Evolutionary conservation across 176 grass and related monocot genomes (phyloP), one percentile per base, ranked within the genome.

Genomic region (Poa pratensis): DNA sequence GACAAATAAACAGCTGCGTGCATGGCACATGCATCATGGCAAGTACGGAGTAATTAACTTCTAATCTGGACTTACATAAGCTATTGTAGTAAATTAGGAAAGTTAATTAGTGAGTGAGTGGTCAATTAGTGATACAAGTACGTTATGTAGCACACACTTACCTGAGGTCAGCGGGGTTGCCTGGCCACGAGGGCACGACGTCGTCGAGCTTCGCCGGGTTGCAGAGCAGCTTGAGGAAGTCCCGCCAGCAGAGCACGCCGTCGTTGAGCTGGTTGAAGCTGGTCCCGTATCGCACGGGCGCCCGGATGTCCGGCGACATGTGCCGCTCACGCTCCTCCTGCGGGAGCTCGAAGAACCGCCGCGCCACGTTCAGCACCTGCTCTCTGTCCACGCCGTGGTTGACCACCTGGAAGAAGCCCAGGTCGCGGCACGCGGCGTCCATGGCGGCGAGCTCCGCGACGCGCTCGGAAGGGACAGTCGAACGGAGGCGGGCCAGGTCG

Each of bases 381-480:
- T 0, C 77, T 50, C 8, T 48, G 0, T 23, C 81, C 0, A 92
- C 79, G 3, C 84, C 86, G 48, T 98, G 96, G 89, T 98, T 98
- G 79, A 98, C 91, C 82, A 94, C 88, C 95, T 98, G 96, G 17
- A 98, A 98, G 91, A 98, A 98, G 9, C 96, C 96, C 42, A 82
- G 87, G 5, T 94, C 85, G 7, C 83, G 77, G 89, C 93, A 98
- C 8, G 96, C 96, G 3, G 79, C 80, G 43, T 89, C 91, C 2
- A 98, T 51, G 14, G 81, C 64, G 15, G 73, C 9, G 2, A 98
- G 82, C 53, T 83, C 86, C 30, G 51, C 51, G 18, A 54, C 32
- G 65, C 93, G 93, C 3, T 81, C 64, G 3, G 49, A 13, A 0
- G 92, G 45, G 27, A 55, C 80, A 0, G n/a, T 0, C 0, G 72